Evolutionary conservation across 306 rosid genomes (phyloP).

Genomic region (Mimosa bimucronata): DNA sequence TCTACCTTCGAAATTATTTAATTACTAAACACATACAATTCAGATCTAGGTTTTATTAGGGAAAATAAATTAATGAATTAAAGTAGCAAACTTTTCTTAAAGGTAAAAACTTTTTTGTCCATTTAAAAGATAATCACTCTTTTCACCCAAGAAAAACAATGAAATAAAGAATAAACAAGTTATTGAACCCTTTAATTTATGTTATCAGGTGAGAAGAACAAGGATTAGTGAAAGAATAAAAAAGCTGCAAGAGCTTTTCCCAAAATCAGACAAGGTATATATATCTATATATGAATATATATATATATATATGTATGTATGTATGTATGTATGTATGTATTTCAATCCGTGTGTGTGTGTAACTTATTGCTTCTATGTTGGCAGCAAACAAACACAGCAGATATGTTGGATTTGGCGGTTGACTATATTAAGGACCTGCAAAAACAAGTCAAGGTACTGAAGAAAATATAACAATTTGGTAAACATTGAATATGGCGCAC

Average conservation of each 20-base stretch:
- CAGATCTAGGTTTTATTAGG: not conserved
- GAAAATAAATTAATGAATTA: not conserved
- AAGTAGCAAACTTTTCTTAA: not conserved
- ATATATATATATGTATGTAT: not conserved
- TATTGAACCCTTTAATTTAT: not conserved
- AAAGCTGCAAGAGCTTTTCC: constrained; percentile 81
- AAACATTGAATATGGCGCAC: not conserved
- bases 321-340: not conserved
- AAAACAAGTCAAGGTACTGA: constrained; percentile 76
- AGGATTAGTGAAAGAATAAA: constrained; percentile 82
- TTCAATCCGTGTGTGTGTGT: not conserved
- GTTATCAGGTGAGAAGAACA: constrained; percentile 73
- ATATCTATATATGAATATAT: not conserved
- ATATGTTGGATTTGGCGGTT: constrained; percentile 79
- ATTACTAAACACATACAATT: not conserved
- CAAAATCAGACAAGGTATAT: constrained; percentile 81
- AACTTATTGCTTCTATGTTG: constrained; percentile 18
- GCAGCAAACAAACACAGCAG: constrained; percentile 89
- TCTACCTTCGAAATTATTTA: not conserved
- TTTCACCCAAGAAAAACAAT: not conserved
- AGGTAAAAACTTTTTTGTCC: not conserved
- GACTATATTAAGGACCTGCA: constrained; percentile 74
- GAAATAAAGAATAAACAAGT: not conserved
- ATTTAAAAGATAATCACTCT: not conserved
- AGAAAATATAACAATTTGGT: not conserved